phyloP scores from a whole-genome alignment of 371 early-diverging fungal species.

The Zopfochytrium polystomum region DNA sequence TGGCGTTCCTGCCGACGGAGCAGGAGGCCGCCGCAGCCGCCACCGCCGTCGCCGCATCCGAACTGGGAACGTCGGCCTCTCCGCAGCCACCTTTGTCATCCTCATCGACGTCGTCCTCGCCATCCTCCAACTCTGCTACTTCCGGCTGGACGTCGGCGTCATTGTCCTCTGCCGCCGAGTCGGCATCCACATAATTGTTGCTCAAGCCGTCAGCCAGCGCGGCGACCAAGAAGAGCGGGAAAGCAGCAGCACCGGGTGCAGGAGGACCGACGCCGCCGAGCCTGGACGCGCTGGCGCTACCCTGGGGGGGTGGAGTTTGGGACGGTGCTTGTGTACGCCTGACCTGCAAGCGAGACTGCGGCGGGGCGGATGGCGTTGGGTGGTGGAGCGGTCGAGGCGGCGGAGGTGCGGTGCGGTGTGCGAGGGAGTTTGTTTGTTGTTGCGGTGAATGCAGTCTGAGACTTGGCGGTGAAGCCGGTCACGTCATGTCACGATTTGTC shows the following conservation, averaged over 20 bases:
- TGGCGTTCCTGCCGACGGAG: slow-evolving; percentile 61
- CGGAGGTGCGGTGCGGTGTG: not conserved
- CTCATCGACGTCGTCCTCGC: not conserved
- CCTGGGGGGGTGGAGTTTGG: slow-evolving; percentile 90
- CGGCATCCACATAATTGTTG: no score
- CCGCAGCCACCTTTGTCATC: no score
- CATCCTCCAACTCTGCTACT: not conserved
- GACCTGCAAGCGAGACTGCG: slow-evolving; percentile 81
- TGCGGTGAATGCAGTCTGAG: not conserved
- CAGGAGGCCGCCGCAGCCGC: slow-evolving; percentile 16
- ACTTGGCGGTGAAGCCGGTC: not conserved
- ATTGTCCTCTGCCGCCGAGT: slow-evolving; percentile 24
- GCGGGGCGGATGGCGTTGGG: slow-evolving; percentile 25
- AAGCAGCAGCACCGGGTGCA: slow-evolving; percentile 48
- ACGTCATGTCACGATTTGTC: not conserved
- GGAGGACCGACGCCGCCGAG: no score
- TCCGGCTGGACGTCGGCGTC: slow-evolving; percentile 20
- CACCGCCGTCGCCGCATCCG: not conserved
- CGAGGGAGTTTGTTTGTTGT: not conserved
- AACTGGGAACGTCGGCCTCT: no score
- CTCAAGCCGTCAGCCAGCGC: no score
- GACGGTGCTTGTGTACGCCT: slow-evolving; percentile 78
- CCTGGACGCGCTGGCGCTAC: no score
- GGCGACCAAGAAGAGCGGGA: no score
- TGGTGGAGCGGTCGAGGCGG: not conserved